Evolutionary conservation across 1,139 yeast species (phyloP).

Genomic region (Yamadazyma atmosphaerica): DNA sequence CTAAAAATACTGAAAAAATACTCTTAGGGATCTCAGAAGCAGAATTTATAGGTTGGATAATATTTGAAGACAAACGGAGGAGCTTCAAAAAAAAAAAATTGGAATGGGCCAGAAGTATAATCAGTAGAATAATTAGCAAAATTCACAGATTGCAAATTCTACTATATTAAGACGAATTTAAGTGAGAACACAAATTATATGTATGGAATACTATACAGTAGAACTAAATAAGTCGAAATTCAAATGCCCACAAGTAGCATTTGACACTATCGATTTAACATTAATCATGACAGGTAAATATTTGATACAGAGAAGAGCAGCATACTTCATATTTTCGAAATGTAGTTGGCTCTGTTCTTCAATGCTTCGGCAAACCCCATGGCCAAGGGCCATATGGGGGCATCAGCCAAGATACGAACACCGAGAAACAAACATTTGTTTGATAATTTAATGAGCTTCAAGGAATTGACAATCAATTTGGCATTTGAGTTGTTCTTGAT

Average conservation of each 20-base stretch:
- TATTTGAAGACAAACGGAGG: too few species aligned
- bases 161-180: too few species aligned
- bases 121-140: neutral
- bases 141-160: neutral
- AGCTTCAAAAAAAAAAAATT: too few species aligned
- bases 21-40: neutral
- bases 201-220: conserved; percentile 1
- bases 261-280: conserved; percentile 2
- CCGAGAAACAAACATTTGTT: conserved; percentile 63
- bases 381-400: conserved; percentile 82
- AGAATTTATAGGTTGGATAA: neutral
- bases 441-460: conserved; percentile 35
- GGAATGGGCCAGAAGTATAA: too few species aligned
- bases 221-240: neutral
- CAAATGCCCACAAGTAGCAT: neutral
- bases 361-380: conserved; percentile 74
- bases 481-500: conserved; percentile 19
- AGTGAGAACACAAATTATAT: neutral
- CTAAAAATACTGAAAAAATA: neutral
- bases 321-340: conserved; percentile 15
- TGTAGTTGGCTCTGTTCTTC: conserved; percentile 58
- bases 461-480: conserved; percentile 18
- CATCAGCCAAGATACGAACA: conserved; percentile 72
- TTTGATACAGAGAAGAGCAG: neutral
- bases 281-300: neutral